Conservation (phyloP, 2,329 filamentous ascomycete species). For the Ceratocystis colombiana region DNA sequence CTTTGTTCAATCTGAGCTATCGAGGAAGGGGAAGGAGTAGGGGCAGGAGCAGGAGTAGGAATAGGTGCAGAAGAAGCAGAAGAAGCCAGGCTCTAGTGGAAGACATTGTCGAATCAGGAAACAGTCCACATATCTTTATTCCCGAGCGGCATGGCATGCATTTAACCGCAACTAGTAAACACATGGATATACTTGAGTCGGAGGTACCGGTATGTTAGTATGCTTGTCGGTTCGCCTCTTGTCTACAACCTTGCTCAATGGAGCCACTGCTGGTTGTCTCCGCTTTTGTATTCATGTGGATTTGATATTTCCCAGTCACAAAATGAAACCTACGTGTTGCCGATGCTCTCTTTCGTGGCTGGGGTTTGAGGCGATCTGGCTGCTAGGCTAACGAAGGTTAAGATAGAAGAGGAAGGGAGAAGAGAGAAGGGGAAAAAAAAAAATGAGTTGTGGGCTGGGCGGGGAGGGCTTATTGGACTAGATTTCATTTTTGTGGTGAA, state of each 20-base stretch:
- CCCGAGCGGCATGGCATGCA: neutral
- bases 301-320: too few relatives aligned
- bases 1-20: too few relatives aligned
- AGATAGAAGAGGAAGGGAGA: neutral
- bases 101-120: too few relatives aligned
- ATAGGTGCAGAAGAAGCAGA: neutral
- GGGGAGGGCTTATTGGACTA: neutral
- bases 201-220: neutral
- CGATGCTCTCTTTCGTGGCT: neutral
- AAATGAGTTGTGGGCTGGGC: neutral
- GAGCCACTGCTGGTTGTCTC: neutral
- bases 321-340: neutral
- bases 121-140: too few relatives aligned
- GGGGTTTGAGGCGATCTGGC: constrained; percentile 2
- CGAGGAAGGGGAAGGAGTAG: too few relatives aligned
- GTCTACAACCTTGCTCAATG: neutral
- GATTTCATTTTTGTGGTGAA: neutral
- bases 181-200: neutral
- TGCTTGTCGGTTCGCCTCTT: neutral
- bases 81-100: neutral
- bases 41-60: too few relatives aligned
- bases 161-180: neutral
- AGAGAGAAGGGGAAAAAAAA: neutral
- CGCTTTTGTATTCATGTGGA: too few relatives aligned
- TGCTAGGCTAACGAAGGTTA: neutral